Evolutionary conservation across 148 eudicot species (phyloP), one percentile per base, ranked within the genome.

Genomic region (Drosera capensis): DNA sequence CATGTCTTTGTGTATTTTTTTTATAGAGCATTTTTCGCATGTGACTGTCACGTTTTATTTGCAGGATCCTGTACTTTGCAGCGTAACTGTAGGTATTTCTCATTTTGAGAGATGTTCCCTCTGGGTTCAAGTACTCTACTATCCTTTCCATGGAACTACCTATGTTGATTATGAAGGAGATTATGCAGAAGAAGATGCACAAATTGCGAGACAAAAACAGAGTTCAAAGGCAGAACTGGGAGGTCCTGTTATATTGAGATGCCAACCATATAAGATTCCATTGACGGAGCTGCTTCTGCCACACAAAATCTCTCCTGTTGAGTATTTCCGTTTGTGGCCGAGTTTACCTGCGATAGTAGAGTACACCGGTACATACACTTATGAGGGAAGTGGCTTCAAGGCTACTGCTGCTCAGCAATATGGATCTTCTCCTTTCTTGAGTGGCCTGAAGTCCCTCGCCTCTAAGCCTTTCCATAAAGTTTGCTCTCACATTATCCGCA

Each of bases 341-440:
- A 88, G 97, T 73, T 75, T 88, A 46, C 97, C 94, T 62, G 97
- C 94, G 59, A 75, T 83, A 54, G 78, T 83, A 40, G 97, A 88
- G 71, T 88, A 64, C 50, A 80, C 92, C 14, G 97, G 97, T 41
- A 79, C 92, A 23, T 88, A 88, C 46, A 77, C 81, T 39, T 88
- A 88, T 9, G 94, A 88, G 67, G 94, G 97, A 58, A 88, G 97
- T 83, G 97, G 94, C 20, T 88, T 83, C 59, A 78, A 60, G 73
- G 97, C 97, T 21, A 83, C 94, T 51, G 97, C 97, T 43, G 97
- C 97, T 8, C 87, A 88, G 70, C 97, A 88, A 67, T 83, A 83
- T 49, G 94, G 83, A 49, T 72, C 94, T 54, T 88, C 97, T 36
- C 97, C 97, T 34, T 88, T 88, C 54, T 73, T 88, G 62, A 75